Base-by-base conservation (phyloP, 768 basidiomycete genomes). In the Pleurotus eryngii region DNA sequence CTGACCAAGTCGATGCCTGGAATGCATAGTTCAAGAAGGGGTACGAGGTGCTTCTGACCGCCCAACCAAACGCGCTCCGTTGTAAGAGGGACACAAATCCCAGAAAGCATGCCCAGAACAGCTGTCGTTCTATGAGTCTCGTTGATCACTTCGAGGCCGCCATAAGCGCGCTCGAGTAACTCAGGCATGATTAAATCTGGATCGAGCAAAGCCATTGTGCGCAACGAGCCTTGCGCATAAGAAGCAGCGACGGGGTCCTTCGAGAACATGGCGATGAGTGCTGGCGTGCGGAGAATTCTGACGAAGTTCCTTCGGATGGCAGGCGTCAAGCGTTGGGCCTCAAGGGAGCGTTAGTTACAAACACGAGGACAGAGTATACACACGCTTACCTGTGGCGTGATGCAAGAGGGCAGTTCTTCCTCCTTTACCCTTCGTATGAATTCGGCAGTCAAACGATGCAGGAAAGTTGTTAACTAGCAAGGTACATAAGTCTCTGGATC, bases 121-220 rank as follows among this genome's bases (percentile, higher is more conserved):
- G 95, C 91, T 2, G 93, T 94, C 3, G 95, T 97, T 40, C 95
- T 78, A 68, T 97, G 93, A 0, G 96, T 98, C 77, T 98, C 95
- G 61, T 95, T 95, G 15, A 98, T 82, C 9, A 88, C 86, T 67
- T 97, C 94, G n/a, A 98, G 75, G 0, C 94, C 94, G 38, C 89
- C 81, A 60, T 96, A 94, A 1, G 93, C 92, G 27, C 95, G 84
- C 65, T 97, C 95, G 20, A 98, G 78, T 11, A 98, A 76, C 42
- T 93, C 87, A 2, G 95, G 95, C 86, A 98, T 89, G 63, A 98
- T 81, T 35, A 96, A 73, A 15, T 79, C 76, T 0, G 96, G 92
- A 64, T 97, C 94, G 5, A 93, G 76, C 56, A 89, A 74, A 1
- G 90, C 85, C 73, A 98, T 76, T 26, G 81, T 79, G 59, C 89